A percentile compares a stretch with the other conserved stretches of the same genome.
Evolutionary conservation across 2,329 filamentous ascomycete species (phyloP).

Genomic region (Phoma sp.): DNA sequence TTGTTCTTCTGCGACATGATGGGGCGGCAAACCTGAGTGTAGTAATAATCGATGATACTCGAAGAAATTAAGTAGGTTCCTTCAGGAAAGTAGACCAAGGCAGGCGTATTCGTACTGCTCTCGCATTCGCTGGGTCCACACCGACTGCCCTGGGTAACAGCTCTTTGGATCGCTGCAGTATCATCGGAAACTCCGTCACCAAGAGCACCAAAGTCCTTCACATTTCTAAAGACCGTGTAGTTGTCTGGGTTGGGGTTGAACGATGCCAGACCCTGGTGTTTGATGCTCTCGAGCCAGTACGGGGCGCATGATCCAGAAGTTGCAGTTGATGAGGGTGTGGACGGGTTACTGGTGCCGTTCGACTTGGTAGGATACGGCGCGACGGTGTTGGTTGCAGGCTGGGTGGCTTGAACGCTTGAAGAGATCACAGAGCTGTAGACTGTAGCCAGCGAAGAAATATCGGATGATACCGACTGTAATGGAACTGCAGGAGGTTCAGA

Average conservation of each 20-base stretch:
- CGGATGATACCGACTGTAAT: background rate
- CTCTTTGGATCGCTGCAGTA: slow-evolving; percentile 60
- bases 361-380: slow-evolving; percentile 17
- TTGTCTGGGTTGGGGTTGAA: slow-evolving; percentile 48
- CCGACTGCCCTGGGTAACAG: slow-evolving; percentile 50
- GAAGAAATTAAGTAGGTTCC: slow-evolving; percentile 65
- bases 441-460: background rate
- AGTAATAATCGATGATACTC: slow-evolving; percentile 68
- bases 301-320: slow-evolving; percentile 29
- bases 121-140: slow-evolving; percentile 51
- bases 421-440: background rate
- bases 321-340: slow-evolving; percentile 20
- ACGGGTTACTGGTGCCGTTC: slow-evolving; percentile 14
- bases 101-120: slow-evolving; percentile 59
- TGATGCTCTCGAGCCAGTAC: slow-evolving; percentile 53
- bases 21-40: slow-evolving; percentile 55
- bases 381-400: slow-evolving; percentile 11
- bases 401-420: background rate
- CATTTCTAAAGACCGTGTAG: slow-evolving; percentile 52
- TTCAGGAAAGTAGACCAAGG: slow-evolving; percentile 63
- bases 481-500: background rate
- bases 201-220: slow-evolving; percentile 51
- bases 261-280: slow-evolving; percentile 49
- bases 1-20: background rate
- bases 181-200: slow-evolving; percentile 50